Evolutionary conservation across 768 basidiomycete genomes (phyloP), one percentile per base, ranked within the genome.

Genomic region (Xanthoconium purpureum): DNA sequence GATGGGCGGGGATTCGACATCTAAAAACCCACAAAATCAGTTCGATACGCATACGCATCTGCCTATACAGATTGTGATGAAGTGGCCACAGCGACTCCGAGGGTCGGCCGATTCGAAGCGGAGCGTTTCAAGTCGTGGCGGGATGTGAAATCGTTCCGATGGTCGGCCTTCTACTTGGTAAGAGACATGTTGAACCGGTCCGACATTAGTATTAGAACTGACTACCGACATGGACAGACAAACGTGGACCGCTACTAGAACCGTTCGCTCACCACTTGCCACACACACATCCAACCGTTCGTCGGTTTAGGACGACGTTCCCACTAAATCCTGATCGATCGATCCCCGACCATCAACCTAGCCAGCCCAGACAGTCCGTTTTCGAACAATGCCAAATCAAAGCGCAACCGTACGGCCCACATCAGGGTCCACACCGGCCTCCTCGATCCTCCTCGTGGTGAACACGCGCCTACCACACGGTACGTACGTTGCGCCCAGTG

Each of bases 361-460:
- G 24, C 24, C 24, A 24, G 4, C 2, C 8, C 33, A 35, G 33
- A 9, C 37, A 6, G 12, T 15, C 37, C 37, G 24, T 24, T 4
- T 29, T 47, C 29, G 15, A 36, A 24, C 2, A 38, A 30, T 50
- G 47, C 39, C 35, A 29, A 24, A 24, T 32, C 39, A 46, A 48
- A 51, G 15, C 43, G 37, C 47, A 24, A 48, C 39, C 52, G 38
- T 17, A 54, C 37, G 49, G 24, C 20, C 44, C 32, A 33, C 48
- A 49, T 15, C 33, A 49, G 35, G 28, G 49, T 1, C 24, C 24
- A 24, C 24, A 24, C 24, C 24, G 24, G 24, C 4, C 24, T 24
- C 24, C 24, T 24, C 24, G 4, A 4, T 24, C 24, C 24, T 24
- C 49, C 61, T 64, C 64, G 65, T 65, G 64, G 56, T 54, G 39